Percentiles rank a stretch among this genome's conserved stretches.
Evolutionary conservation across 1,284 basidiomycete genomes (phyloP).

Genomic region (Abortiporus biennis): DNA sequence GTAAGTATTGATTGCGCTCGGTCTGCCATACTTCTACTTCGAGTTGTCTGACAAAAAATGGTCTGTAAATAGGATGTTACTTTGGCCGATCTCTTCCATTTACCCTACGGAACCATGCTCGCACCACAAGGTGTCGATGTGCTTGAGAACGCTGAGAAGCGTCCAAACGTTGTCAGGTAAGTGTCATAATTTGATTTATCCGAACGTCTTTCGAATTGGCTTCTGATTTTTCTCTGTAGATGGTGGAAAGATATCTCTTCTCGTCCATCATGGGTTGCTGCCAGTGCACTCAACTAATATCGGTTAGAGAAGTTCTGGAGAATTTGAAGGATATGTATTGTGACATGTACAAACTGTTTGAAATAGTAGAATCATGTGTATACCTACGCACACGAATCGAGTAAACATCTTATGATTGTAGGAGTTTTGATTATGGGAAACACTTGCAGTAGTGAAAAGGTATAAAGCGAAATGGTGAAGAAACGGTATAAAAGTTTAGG

Average conservation of each 20-base stretch:
- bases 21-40: neutral
- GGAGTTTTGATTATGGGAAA: too few relatives aligned
- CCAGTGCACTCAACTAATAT: too few relatives aligned
- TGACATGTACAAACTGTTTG: too few relatives aligned
- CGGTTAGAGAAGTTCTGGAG: too few relatives aligned
- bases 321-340: too few relatives aligned
- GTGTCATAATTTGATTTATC: neutral
- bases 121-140: slow-evolving; percentile 14
- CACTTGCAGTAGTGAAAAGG: too few relatives aligned
- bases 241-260: slow-evolving; percentile 31
- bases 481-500: too few relatives aligned
- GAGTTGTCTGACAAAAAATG: neutral
- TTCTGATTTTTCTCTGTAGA: slow-evolving; percentile 11
- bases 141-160: slow-evolving; percentile 16
- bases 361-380: too few relatives aligned
- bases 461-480: too few relatives aligned
- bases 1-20: slow-evolving; percentile 3
- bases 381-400: too few relatives aligned
- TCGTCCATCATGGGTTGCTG: slow-evolving; percentile 32
- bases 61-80: neutral
- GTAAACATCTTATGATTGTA: too few relatives aligned
- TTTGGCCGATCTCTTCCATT: slow-evolving; percentile 2
- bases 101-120: slow-evolving; percentile 12
- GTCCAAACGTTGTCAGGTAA: slow-evolving; percentile 23
- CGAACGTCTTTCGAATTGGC: too few relatives aligned